A percentile compares a stretch with the other conserved stretches of the same genome.
Conservation (phyloP, 2,329 filamentous ascomycete species). For the Exophiala calicioides region DNA sequence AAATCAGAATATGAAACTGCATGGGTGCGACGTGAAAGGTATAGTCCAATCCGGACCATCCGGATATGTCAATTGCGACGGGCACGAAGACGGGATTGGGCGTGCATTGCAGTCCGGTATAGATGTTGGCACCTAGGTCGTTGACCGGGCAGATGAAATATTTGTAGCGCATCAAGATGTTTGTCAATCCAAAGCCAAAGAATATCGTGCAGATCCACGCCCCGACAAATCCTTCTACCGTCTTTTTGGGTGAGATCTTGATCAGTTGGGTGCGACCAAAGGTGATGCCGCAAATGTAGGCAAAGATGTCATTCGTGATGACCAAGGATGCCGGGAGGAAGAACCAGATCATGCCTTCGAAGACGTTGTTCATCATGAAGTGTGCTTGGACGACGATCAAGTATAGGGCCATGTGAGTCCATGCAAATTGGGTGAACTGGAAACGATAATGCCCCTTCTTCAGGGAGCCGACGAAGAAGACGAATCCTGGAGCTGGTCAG, state of each 20-base stretch:
- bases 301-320: slow-evolving; percentile 98
- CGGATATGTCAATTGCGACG: slow-evolving; percentile 70
- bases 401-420: slow-evolving; percentile 99
- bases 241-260: slow-evolving; percentile 98
- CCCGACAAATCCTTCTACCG: slow-evolving; percentile 92
- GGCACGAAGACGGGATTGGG: slow-evolving; percentile 90
- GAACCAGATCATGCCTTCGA: slow-evolving; percentile 99
- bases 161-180: slow-evolving; percentile 82
- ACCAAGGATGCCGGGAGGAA: slow-evolving; percentile 92
- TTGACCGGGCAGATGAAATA: slow-evolving; percentile 99
- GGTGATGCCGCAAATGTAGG: slow-evolving; percentile 95
- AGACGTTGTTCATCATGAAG: slow-evolving; percentile 99
- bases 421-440: slow-evolving; percentile 98
- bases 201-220: slow-evolving; percentile 94
- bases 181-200: slow-evolving; percentile 79
- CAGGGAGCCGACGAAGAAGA: slow-evolving; percentile 94
- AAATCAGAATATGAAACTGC: slow-evolving; percentile 86
- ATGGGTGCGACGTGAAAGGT: slow-evolving; percentile 80
- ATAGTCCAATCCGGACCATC: slow-evolving; percentile 69
- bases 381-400: slow-evolving; percentile 97
- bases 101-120: slow-evolving; percentile 84
- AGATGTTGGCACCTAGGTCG: slow-evolving; percentile 89
- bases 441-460: slow-evolving; percentile 97
- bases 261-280: slow-evolving; percentile 96
- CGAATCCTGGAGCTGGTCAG: slow-evolving; percentile 68